Base-by-base conservation (phyloP, 2,329 filamentous ascomycete species). In the Colletotrichum sp. region DNA sequence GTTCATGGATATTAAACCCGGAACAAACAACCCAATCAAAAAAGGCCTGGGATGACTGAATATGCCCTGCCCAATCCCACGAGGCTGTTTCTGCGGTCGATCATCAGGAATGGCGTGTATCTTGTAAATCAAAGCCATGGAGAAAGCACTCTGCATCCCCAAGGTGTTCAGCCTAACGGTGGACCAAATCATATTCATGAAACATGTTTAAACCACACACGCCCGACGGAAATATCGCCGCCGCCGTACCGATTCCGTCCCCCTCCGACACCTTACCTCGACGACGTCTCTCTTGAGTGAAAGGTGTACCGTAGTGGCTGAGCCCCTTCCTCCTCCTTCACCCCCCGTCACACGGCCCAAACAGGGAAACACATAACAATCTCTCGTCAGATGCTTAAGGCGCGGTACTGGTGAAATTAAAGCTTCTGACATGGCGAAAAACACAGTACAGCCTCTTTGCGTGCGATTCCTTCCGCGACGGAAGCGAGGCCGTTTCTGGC, bases 41-140 rank as follows among this genome's bases (percentile, higher is more conserved):
- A 21, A 21, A 49, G 44, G 8, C 44, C n/a, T 21, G 6, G 24
- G 55, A 30, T 0, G 24, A 12, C 24, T 0, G 26, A 71, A 24
- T 52, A 73, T 49, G 65, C 70, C 59, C 59, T 74, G 49, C 65
- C 73, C n/a, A 64, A 26, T 65, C 71, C 71, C 59, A 57, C 49
- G 64, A 76, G 73, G 70, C 64, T 73, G 59, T 68, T 64, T 68
- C 18, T 44, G 63, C 72, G 63, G 44, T 13, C n/a, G 44, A 52
- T 52, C 44, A 13, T 13, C n/a, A 21, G 16, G 3, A 59, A 30
- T 59, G 55, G 55, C 26, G 24, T 18, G 55, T 30, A 59, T 59
- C 55, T 59, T 59, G 24, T 7, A 59, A 59, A 21, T 44, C 39
- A 44, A 44, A 18, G 32, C 32, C 32, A 13, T 1, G 32, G 12